phyloP scores from a whole-genome alignment of 495 filamentous ascomycete species.

The Tricharina praecox region DNA sequence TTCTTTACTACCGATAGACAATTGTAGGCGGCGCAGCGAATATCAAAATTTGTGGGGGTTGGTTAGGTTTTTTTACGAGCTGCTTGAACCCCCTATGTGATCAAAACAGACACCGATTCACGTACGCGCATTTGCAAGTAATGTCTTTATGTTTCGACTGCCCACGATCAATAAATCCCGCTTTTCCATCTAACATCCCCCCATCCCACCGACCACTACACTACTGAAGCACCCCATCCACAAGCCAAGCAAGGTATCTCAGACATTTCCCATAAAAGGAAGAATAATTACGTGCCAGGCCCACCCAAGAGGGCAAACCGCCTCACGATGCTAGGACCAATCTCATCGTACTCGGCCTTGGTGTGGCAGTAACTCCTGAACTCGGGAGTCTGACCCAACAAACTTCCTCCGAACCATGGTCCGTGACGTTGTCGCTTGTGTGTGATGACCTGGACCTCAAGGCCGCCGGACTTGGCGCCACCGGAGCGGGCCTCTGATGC shows the following conservation, averaged over 20 bases:
- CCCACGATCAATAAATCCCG: too few relatives aligned
- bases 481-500: slow-evolving; percentile 85
- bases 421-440: slow-evolving; percentile 94
- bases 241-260: background rate
- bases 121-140: too few relatives aligned
- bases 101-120: too few relatives aligned
- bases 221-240: too few relatives aligned
- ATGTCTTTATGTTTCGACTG: too few relatives aligned
- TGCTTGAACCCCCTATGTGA: too few relatives aligned
- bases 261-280: background rate
- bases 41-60: too few relatives aligned
- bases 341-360: slow-evolving; percentile 88
- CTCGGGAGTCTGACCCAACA: slow-evolving; percentile 96
- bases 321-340: slow-evolving; percentile 85
- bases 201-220: too few relatives aligned
- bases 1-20: too few relatives aligned
- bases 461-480: slow-evolving; percentile 57
- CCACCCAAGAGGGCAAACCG: slow-evolving; percentile 89
- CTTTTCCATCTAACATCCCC: too few relatives aligned
- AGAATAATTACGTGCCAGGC: slow-evolving; percentile 54
- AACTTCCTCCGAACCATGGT: slow-evolving; percentile 92
- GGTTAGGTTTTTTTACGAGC: too few relatives aligned
- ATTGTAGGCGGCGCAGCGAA: too few relatives aligned
- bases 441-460: slow-evolving; percentile 91
- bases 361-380: slow-evolving; percentile 98